Evolutionary conservation across 1,284 basidiomycete genomes (phyloP).

Genomic region (Schizophyllum commune): DNA sequence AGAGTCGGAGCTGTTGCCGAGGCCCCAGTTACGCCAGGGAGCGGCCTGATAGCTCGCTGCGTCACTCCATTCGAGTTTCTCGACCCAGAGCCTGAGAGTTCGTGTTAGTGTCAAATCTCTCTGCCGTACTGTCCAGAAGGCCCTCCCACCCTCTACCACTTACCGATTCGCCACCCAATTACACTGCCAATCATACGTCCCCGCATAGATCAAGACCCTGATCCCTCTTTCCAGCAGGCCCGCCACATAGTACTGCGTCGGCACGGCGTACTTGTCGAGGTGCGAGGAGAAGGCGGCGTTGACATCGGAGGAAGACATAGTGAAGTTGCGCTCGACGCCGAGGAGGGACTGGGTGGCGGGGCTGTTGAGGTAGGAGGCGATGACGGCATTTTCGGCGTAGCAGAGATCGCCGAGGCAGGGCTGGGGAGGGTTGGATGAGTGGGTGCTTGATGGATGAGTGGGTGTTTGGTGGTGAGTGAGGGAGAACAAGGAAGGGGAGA

Average conservation of each 20-base stretch:
- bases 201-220: slow-evolving; percentile 66
- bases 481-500: no score
- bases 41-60: slow-evolving; percentile 40
- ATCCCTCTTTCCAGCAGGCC: slow-evolving; percentile 69
- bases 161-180: slow-evolving; percentile 69
- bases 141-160: slow-evolving; percentile 19
- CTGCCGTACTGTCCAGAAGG: slow-evolving; percentile 39
- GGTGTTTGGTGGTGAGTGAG: no score
- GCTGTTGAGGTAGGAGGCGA: slow-evolving; percentile 48
- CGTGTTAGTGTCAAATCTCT: neutral
- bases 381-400: slow-evolving; percentile 44
- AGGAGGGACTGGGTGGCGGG: slow-evolving; percentile 46
- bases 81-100: slow-evolving; percentile 44
- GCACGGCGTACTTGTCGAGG: slow-evolving; percentile 52
- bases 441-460: neutral
- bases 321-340: slow-evolving; percentile 57
- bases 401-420: slow-evolving; percentile 47
- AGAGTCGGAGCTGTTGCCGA: slow-evolving; percentile 27
- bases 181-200: slow-evolving; percentile 77
- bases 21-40: slow-evolving; percentile 52
- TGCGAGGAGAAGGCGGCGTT: slow-evolving; percentile 36
- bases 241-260: slow-evolving; percentile 60
- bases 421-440: slow-evolving; percentile 19
- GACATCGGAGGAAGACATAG: slow-evolving; percentile 50
- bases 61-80: slow-evolving; percentile 67